Base-by-base conservation (phyloP, 75 land plant genomes). In the Azolla pinnata region DNA sequence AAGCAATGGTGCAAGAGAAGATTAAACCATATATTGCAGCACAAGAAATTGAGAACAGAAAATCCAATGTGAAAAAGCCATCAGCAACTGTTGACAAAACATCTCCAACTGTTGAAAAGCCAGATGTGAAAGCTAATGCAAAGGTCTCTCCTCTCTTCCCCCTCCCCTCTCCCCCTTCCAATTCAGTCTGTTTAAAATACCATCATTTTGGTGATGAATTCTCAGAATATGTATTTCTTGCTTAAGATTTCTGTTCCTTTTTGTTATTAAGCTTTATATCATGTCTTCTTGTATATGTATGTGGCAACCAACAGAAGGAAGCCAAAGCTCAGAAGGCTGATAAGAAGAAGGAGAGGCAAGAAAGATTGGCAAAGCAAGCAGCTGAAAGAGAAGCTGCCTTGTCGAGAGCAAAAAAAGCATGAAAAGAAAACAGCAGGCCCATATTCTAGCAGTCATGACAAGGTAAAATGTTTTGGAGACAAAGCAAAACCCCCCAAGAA, bases 1-100 rank as follows among this genome's bases (percentile, higher is more conserved):
- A 73, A 44, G 75, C 81, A 44, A 57, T 79, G 53, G 66, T 83
- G 52, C 57, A 69, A 33, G 81, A 74, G 57, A 83, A 80, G 70
- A 62, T 78, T 46, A 75, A 60, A 50, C 70, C 80, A 21, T 69
- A 62, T 45, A 49, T 74, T 24, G 74, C 58, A 31, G 80, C 49
- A 21, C 18, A 53, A 18, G 80, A 79, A 7, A 74, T 54, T n/a
- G 49, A 51, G 54, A 47, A 31, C 19, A 33, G 5, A 31, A 33
- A 1, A 49, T 4, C 65, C 8, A 46, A 23, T 46, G 49, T 7
- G 14, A 8, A 8, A 14, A 14, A 38, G 42, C 14, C 42, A 38
- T 8, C 7, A 7, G 14, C 42, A 38, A 8, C 42, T 38, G 42
- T 8, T 14, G 14, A 8, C 14, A 14, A 38, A 38, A 7, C 12